Base-by-base conservation (phyloP, 2,329 filamentous ascomycete genomes). In the Harringtonia aguacate region DNA sequence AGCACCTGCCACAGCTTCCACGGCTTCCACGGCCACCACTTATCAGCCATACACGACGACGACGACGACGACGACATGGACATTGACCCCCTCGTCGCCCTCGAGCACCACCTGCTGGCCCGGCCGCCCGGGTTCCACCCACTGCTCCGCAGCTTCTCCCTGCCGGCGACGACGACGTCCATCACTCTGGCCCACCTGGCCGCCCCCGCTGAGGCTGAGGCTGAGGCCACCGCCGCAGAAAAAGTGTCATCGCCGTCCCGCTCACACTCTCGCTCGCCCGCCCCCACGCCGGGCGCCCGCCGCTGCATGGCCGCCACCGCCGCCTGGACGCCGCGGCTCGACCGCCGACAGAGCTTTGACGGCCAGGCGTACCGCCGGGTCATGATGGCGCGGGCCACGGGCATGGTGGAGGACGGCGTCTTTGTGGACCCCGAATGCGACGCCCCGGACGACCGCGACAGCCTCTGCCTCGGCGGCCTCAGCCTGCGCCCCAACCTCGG, bases 351-450 rank as follows among this genome's bases (percentile, higher is more conserved):
- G 55, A 74, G 71, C 59, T 78, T 68, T 63, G 68, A 62, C 53
- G 61, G 63, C 30, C 69, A 79, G 58, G 73, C 75, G 55, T 65
- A 66, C 56, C 75, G 74, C 57, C 72, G 67, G 49, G 60, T 60
- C 43, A 53, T 72, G 58, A 49, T 49, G 47, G 35, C 43, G 35
- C 44, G 47, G 46, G 28, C 48, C 7, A 46, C 39, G 3, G 45
- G 44, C 4, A 39, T 50, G 17, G 14, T 30, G 21, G 18, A 22
- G 3, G 22, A 22, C 5, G n/a, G 12, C 1, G n/a, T n/a, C n/a
- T n/a, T n/a, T n/a, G n/a, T n/a, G n/a, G n/a, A n/a, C n/a, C n/a
- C n/a, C n/a, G n/a, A n/a, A n/a, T n/a, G n/a, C n/a, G 15, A 12
- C 28, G 28, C 15, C 7, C 8, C 22, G 14, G 21, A 21, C 14